These are phyloP conservation scores for Paramecium primaurelia DNA, from an alignment of 73 alveolate genomes.

Conservation along the genomic window DNA sequence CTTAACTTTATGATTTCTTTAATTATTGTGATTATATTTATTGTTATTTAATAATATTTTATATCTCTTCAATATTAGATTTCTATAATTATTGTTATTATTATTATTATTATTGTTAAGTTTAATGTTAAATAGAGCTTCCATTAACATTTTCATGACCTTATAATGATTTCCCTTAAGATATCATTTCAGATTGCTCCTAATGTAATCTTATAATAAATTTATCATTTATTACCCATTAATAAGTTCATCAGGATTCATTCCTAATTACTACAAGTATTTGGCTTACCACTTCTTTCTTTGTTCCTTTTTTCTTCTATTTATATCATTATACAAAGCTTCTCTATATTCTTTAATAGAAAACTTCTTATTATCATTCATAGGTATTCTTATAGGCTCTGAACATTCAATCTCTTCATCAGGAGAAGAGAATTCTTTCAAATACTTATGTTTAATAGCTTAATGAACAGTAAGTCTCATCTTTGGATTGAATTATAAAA, in stretches of 20 bases:
- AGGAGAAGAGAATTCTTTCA: slow-evolving; percentile 83
- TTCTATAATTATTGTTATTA: not conserved
- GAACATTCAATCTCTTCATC: slow-evolving; percentile 89
- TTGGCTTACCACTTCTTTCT: slow-evolving; percentile 63
- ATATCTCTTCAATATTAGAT: not conserved
- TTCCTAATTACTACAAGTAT: slow-evolving; percentile 18
- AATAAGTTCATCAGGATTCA: slow-evolving; percentile 22
- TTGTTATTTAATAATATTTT: not conserved
- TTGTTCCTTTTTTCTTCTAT: slow-evolving; percentile 73
- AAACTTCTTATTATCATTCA: slow-evolving; percentile 84
- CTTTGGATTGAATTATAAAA: slow-evolving; percentile 75
- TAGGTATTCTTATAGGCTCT: slow-evolving; percentile 75
- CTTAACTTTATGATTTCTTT: not conserved
- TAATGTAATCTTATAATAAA: not conserved
- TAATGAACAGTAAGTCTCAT: slow-evolving; percentile 82
- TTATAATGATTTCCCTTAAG: not conserved
- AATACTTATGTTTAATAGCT: slow-evolving; percentile 87
- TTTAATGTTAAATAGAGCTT: not conserved
- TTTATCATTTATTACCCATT: not conserved
- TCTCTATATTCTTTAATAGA: slow-evolving; percentile 85
- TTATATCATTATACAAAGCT: slow-evolving; percentile 77
- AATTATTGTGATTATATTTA: not conserved
- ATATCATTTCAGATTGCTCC: not conserved
- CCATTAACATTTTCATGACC: not conserved
- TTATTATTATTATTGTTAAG: not conserved